A percentile compares a stretch with the other conserved stretches of the same genome.
These are phyloP conservation scores for Blastomyces percursus DNA, from an alignment of 2,329 filamentous ascomycete genomes.

Conservation along the genomic window DNA sequence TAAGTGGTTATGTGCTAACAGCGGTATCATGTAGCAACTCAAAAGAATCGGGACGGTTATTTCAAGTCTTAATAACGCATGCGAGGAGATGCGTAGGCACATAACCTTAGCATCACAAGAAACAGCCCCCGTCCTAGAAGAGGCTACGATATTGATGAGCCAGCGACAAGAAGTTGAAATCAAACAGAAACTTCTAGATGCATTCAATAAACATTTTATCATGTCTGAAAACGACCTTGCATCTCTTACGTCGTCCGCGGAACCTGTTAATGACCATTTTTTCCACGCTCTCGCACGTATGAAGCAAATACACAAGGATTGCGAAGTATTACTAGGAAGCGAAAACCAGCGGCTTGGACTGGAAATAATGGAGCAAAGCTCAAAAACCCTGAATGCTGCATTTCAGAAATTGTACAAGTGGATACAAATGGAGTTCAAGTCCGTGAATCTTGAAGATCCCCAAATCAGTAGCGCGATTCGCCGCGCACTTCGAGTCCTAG, in stretches of 20 bases:
- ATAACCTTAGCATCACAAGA: slow-evolving; percentile 64
- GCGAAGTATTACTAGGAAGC: slow-evolving; percentile 76
- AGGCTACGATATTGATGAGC: slow-evolving; percentile 61
- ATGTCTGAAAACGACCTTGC: slow-evolving; percentile 70
- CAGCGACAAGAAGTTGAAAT: slow-evolving; percentile 64
- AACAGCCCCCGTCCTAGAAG: slow-evolving; percentile 62
- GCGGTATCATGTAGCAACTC: slow-evolving; percentile 54
- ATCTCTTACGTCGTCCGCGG: slow-evolving; percentile 63
- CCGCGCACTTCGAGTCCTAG: slow-evolving; percentile 71
- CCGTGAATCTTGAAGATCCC: slow-evolving; percentile 83
- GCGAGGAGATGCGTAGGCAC: slow-evolving; percentile 67
- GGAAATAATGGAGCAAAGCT: slow-evolving; percentile 84
- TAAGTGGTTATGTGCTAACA: slow-evolving; percentile 7
- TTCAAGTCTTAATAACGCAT: slow-evolving; percentile 64
- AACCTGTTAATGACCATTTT: slow-evolving; percentile 76
- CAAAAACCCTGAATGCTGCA: slow-evolving; percentile 72
- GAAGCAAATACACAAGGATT: slow-evolving; percentile 80
- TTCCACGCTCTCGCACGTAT: slow-evolving; percentile 66
- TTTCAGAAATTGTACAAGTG: slow-evolving; percentile 95
- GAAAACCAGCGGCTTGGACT: slow-evolving; percentile 80
- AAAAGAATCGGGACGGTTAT: slow-evolving; percentile 72
- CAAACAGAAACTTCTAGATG: slow-evolving; percentile 65
- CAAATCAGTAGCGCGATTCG: slow-evolving; percentile 81
- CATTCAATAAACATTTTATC: slow-evolving; percentile 73
- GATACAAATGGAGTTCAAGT: slow-evolving; percentile 89